Conservation (phyloP, 2,329 filamentous ascomycete species). For the Pyricularia pennisetigena region DNA sequence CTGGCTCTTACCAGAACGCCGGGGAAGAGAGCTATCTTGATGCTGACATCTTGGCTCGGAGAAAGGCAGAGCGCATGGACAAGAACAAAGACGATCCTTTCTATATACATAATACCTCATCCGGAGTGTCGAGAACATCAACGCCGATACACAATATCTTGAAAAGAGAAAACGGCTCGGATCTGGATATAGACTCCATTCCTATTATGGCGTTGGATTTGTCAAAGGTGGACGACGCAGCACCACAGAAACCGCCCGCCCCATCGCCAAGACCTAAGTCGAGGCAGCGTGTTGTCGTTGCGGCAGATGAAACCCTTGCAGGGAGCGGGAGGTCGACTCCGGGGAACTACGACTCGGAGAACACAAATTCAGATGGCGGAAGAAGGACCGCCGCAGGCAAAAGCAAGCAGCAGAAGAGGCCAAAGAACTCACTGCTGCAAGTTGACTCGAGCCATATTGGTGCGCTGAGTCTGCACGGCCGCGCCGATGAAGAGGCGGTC, state of each 20-base stretch:
- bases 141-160: slow-evolving; percentile 74
- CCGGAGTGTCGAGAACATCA: slow-evolving; percentile 46
- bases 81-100: slow-evolving; percentile 90
- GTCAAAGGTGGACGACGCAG: slow-evolving; percentile 35
- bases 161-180: slow-evolving; percentile 61
- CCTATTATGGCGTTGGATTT: slow-evolving; percentile 91
- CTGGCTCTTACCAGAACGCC: slow-evolving; percentile 45
- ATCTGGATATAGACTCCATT: slow-evolving; percentile 86
- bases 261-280: slow-evolving; percentile 26
- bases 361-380: slow-evolving; percentile 33
- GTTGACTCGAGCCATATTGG: slow-evolving; percentile 81
- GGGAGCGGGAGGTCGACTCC: slow-evolving; percentile 38
- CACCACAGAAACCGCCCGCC: slow-evolving; percentile 10
- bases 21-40: slow-evolving; percentile 59
- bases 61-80: slow-evolving; percentile 68
- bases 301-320: slow-evolving; percentile 63
- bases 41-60: slow-evolving; percentile 61
- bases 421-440: slow-evolving; percentile 58
- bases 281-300: slow-evolving; percentile 55
- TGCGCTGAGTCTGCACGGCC: slow-evolving; percentile 55
- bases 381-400: slow-evolving; percentile 32
- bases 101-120: slow-evolving; percentile 53
- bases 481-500: slow-evolving; percentile 22
- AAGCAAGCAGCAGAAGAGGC: slow-evolving; percentile 41
- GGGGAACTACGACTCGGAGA: slow-evolving; percentile 44